Base-by-base conservation (phyloP, 371 early-diverging fungal species). In the Mucor velutinosus region DNA sequence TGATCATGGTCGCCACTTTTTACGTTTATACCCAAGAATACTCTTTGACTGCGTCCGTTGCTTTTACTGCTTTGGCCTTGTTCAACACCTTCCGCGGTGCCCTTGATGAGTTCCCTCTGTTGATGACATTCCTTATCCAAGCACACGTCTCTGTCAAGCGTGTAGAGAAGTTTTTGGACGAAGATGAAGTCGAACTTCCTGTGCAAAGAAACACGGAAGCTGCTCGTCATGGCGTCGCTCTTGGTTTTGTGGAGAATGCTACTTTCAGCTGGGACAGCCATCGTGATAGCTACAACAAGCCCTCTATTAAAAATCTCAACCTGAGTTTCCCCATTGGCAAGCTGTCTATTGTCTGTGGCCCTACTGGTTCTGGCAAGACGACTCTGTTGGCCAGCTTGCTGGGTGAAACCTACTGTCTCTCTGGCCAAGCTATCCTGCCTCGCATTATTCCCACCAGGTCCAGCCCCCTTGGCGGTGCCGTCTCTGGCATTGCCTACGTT, bases 291-390 rank as follows among this genome's bases (percentile, higher is more conserved):
- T 17, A 15, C 14, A 27, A 15, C 15, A 77, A 76, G 19, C 79
- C 86, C 23, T 64, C 73, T 15, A 82, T 94, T 53, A 85, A 87
- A 57, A 73, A 84, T 41, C 62, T 93, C 10, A 83, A 82, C 43
- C 71, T 90, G 7, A 62, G 72, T 2, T 91, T 95, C 66, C 87
- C 87, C 7, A 70, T 83, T n/a, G 83, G 82, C 33, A 82, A 87
- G 37, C 80, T 96, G 27, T 91, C 92, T 6, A 87, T 94, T 39
- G 79, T 94, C 15, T 87, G 93, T 66, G 94, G 95, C 3, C 81
- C 89, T 5, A 90, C 91, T 29, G 95, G 96, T 0, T 87, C 91
- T 11, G 96, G 96, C 37, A 95, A 95, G 70, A 86, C 93, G 0
- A 91, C 92, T 0, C 67, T 95, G 37, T 63, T 95, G 15, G 78